Evolutionary conservation across 2,329 filamentous ascomycete species (phyloP), one percentile per base, ranked within the genome.

Genomic region (Aspergillus melleus): DNA sequence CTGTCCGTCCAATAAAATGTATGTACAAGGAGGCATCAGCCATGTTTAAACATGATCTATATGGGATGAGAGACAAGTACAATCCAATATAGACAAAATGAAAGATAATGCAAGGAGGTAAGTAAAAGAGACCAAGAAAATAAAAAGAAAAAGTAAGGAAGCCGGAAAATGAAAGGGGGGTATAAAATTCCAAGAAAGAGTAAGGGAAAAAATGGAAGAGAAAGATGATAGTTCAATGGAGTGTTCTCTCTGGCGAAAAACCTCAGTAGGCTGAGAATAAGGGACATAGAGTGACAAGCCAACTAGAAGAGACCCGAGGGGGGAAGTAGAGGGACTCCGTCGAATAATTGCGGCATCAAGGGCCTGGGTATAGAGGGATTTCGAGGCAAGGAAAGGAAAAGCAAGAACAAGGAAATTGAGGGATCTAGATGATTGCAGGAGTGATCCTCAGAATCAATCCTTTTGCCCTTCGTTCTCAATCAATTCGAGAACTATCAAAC

Each of bases 401-500:
- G 14, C 3, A 14, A 20, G 46, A 42, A 32, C 49, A 39, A 4
- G 22, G 30, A 32, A 24, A 36, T n/a, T 16, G 29, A 19, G n/a
- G 36, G 22, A 61, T 47, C 24, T 52, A 20, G 19, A 52, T 32
- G 10, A 32, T 14, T 20, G 11, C 26, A 58, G 30, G 39, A 20
- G 12, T 4, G 32, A 36, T 10, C 32, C 16, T n/a, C 5, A 24
- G 22, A 14, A 39, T 64, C 63, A 80, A 62, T 86, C 84, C 68
- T 82, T 84, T 64, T 94, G 90, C 6, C 91, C 93, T 70, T 96
- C 91, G 74, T 98, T 98, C 67, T 98, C 84, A 65, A 96, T 79
- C 84, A 99, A 84, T 79, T 99, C 95, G 64, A 98, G 81, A 64
- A 99, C 88, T 65, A 99, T 88, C 80, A 97, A 93, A 71, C 88